Evolutionary conservation across 148 eudicot species (phyloP), one percentile per base, ranked within the genome.

Genomic region (Silene conica): DNA sequence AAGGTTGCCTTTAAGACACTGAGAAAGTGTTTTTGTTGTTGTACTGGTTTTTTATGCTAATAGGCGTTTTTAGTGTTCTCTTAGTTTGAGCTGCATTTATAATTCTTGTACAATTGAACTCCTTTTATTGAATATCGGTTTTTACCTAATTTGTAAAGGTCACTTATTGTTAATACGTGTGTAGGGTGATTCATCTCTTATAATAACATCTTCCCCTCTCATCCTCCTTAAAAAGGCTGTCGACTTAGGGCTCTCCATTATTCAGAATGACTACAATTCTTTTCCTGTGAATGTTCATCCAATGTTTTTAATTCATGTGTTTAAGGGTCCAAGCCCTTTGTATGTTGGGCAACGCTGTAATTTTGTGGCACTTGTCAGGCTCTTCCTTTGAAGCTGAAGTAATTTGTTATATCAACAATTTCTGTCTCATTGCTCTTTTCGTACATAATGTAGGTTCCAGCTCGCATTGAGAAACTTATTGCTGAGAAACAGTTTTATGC

Each of bases 401-500:
- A 16, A 60, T 10, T 55, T 62, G 16, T 12, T 19, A 43, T 7
- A 52, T 48, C 45, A 58, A 46, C 57, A 69, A 10, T 23, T 72
- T 8, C 21, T 60, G 57, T 28, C 43, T 28, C 61, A 48, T 65
- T 67, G 22, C 69, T 82, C 56, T 64, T 41, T 57, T 65, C 64
- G 18, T 86, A 25, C 48, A 63, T 65, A 22, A 66, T 60, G 28
- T 75, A 95, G 99, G 88, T 95, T 83, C 99, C 99, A 38, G 82
- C 84, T 65, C 97, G 99, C 72, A 92, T 95, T 75, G 96, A 92
- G 79, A 87, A 90, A 85, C 94, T 95, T 71, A 85, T 92, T 75
- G 87, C 88, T 72, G 97, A 92, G 80, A 89, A 90, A 80, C 99
- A 95, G 80, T 89, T 82, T 72, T 95, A 95, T 85, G 99, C 99